Conservation (phyloP, 495 filamentous ascomycete genomes). For the Pyronema domesticum region DNA sequence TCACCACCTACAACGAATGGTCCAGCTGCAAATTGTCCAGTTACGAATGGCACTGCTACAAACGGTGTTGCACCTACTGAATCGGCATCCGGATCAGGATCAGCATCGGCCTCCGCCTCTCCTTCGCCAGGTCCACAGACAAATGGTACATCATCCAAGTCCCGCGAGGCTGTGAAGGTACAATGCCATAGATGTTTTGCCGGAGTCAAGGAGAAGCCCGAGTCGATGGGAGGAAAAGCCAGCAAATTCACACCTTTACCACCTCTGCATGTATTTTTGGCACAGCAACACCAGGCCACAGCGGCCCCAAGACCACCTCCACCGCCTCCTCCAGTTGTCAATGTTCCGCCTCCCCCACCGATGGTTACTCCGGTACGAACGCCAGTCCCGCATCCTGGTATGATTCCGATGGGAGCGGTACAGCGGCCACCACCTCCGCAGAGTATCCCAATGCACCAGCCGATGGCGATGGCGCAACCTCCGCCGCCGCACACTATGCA, state of each 20-base stretch:
- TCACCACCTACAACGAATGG: conserved; percentile 18
- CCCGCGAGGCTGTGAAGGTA: conserved; percentile 12
- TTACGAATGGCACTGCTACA: conserved; percentile 10
- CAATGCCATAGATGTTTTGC: conserved; percentile 18
- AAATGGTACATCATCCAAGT: conserved; percentile 9
- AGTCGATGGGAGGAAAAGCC: neutral
- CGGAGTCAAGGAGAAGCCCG: conserved; percentile 14
- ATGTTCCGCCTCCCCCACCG: conserved; percentile 13
- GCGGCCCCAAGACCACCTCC: conserved; percentile 14
- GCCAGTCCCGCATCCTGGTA: neutral
- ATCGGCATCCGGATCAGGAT: no score
- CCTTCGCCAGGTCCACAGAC: neutral
- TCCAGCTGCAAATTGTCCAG: neutral
- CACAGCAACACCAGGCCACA: conserved; percentile 13
- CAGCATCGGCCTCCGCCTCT: no score
- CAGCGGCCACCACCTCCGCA: no score
- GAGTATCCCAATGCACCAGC: no score
- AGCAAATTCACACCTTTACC: conserved; percentile 19
- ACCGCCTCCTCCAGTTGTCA: conserved; percentile 14
- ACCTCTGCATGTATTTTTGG: conserved; percentile 19
- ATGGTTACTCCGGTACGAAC: neutral
- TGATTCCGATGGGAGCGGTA: no score
- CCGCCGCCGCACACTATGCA: no score
- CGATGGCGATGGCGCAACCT: no score
- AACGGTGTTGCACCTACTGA: neutral